phyloP scores from a whole-genome alignment of 1,139 yeast species.

The Saccharomyces hybrid region DNA sequence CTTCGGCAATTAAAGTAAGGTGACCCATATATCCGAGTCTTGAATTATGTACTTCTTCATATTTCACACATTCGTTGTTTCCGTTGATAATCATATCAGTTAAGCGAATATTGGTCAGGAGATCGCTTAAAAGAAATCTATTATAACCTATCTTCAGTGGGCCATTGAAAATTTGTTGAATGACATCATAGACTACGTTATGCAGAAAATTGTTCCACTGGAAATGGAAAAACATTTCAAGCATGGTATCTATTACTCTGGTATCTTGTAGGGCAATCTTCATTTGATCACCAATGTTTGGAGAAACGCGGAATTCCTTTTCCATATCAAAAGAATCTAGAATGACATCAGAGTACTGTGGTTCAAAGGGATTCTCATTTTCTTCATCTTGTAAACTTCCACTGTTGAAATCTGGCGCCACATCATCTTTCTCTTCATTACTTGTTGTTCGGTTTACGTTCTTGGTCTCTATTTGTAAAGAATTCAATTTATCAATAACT shows the following conservation, averaged over 20 bases:
- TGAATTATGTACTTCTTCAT: conserved; percentile 50
- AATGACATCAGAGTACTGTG: conserved; percentile 19
- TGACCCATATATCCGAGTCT: conserved; percentile 98
- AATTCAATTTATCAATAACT: conserved; percentile 13
- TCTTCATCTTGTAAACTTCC: conserved; percentile 11
- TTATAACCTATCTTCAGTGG: conserved; percentile 86
- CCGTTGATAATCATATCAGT: conserved; percentile 83
- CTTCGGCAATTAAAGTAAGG: conserved; percentile 89
- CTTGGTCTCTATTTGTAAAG: conserved; percentile 12
- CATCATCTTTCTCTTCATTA: conserved; percentile 8
- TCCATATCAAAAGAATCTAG: conserved; percentile 25
- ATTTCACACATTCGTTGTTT: conserved; percentile 63
- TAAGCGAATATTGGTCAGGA: conserved; percentile 70
- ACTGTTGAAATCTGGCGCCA: conserved; percentile 5
- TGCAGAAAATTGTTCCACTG: conserved; percentile 98
- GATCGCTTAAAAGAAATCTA: conserved; percentile 74
- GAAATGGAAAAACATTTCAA: conserved; percentile 81
- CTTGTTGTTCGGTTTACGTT: background rate
- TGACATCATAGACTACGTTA: conserved; percentile 94
- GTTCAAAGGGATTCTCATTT: conserved; percentile 14
- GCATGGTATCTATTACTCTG: conserved; percentile 65
- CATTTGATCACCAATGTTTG: conserved; percentile 83
- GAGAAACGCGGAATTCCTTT: conserved; percentile 40
- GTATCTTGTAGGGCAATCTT: conserved; percentile 83
- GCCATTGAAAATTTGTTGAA: conserved; percentile 92